A percentile compares a stretch with the other conserved stretches of the same genome.
phyloP scores from a whole-genome alignment of 2,329 filamentous ascomycete genomes.

The Hypomyces rosellus region DNA sequence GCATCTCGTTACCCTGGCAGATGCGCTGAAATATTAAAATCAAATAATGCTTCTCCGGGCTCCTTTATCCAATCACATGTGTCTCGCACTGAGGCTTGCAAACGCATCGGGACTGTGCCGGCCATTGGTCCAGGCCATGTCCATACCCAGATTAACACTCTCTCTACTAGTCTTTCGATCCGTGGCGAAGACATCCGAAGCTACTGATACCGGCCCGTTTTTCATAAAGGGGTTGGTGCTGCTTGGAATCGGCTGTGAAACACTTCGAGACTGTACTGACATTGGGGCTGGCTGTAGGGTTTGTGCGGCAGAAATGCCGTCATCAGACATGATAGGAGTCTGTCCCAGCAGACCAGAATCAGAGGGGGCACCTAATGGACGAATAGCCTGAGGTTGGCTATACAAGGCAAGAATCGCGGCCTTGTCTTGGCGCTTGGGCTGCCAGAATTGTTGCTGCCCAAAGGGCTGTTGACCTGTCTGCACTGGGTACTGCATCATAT shows the following conservation, averaged over 20 bases:
- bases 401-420: constrained; percentile 72
- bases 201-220: constrained; percentile 20
- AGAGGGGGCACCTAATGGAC: constrained; percentile 30
- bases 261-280: constrained; percentile 21
- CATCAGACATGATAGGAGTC: constrained; percentile 24
- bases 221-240: constrained; percentile 54
- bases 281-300: constrained; percentile 22
- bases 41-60: background rate
- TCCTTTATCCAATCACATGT: constrained; percentile 33
- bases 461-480: constrained; percentile 15
- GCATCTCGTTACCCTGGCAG: constrained; percentile 6
- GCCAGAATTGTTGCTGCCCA: constrained; percentile 23
- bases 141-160: constrained; percentile 61
- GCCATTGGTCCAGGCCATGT: constrained; percentile 60
- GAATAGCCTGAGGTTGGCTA: constrained; percentile 50
- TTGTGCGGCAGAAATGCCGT: constrained; percentile 19
- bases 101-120: constrained; percentile 76
- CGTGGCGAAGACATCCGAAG: constrained; percentile 38
- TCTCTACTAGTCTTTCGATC: constrained; percentile 51
- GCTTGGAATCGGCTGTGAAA: constrained; percentile 31
- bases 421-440: constrained; percentile 55
- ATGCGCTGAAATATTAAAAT: constrained; percentile 4
- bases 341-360: constrained; percentile 22
- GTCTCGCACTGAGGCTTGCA: constrained; percentile 63
- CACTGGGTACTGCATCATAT: constrained; percentile 20